Base-by-base conservation (phyloP, 208 protist species). In the Spongospora subterranea region DNA sequence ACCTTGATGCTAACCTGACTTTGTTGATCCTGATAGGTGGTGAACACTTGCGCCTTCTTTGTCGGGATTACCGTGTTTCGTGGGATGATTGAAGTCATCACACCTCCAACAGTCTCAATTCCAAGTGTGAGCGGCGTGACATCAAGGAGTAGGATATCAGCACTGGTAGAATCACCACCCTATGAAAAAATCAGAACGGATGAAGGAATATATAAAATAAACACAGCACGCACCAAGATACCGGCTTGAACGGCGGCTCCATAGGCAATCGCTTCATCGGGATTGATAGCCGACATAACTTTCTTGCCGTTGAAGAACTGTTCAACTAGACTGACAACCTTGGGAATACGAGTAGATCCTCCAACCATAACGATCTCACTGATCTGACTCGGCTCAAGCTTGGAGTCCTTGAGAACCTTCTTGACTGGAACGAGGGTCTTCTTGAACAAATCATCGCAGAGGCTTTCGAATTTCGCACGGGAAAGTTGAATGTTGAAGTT, bases 201-300 rank as follows among this genome's bases (percentile, higher is more conserved):
- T 60, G 24, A 60, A 60, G 13, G 24, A 60, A 60, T 60, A 60
- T 60, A 60, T 29, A 60, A 60, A 60, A 60, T 29, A 60, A 24
- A 60, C 6, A 60, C 13, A 29, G 50, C 6, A 60, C 50, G 50
- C 24, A 60, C 50, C 11, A 99, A 95, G 50, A 99, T 95, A 90
- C 96, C 98, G 77, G 95, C 98, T 96, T 99, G 98, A 24, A 99
- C 97, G 13, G 98, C 98, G 0, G 98, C 98, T 93, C 98, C 98
- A 94, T 98, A 98, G 38, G 98, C 98, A 40, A 99, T 98, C 45
- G 98, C 98, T 95, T 99, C 98, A 94, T 99, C 90, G 38, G 90
- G 90, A 76, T 91, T 91, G 54, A 91, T 91, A 32, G 38, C 90
- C 17, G 77, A 76, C 94, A 96, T 97, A 45, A 96, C 96, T 93